These are phyloP conservation scores for Yamadazyma triangularis DNA, from an alignment of 1,139 yeast species.

Conservation along the genomic window DNA sequence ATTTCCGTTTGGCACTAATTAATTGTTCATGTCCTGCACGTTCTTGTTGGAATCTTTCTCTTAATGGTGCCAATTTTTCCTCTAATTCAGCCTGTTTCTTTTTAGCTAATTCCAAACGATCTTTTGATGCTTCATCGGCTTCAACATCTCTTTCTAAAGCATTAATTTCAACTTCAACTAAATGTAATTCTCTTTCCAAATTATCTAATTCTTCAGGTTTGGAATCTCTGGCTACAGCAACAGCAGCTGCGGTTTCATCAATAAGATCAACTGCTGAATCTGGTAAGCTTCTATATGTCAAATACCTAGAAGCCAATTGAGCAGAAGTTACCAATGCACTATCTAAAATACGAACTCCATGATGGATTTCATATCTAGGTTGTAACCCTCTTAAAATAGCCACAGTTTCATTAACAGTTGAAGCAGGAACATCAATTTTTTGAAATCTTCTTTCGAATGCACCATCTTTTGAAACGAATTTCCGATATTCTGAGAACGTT, in stretches of 20 bases:
- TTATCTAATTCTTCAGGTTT: slow-evolving; percentile 95
- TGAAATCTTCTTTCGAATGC: slow-evolving; percentile 99
- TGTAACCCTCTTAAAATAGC: slow-evolving; percentile 96
- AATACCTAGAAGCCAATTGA: slow-evolving; percentile 87
- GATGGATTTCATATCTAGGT: slow-evolving; percentile 94
- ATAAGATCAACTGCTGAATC: slow-evolving; percentile 97
- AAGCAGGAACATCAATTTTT: slow-evolving; percentile 92
- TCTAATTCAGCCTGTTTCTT: slow-evolving; percentile 78
- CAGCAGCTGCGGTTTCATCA: slow-evolving; percentile 96
- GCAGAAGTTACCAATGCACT: slow-evolving; percentile 95
- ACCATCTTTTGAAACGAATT: slow-evolving; percentile 91
- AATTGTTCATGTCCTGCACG: slow-evolving; percentile 89
- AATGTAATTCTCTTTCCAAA: slow-evolving; percentile 86
- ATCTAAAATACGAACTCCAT: slow-evolving; percentile 94
- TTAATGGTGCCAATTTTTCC: slow-evolving; percentile 80
- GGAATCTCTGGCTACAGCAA: slow-evolving; percentile 96
- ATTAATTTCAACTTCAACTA: slow-evolving; percentile 90
- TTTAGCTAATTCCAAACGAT: slow-evolving; percentile 74
- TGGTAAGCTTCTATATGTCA: slow-evolving; percentile 93
- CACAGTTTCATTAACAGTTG: slow-evolving; percentile 87
- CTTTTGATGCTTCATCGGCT: slow-evolving; percentile 82
- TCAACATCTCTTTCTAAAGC: slow-evolving; percentile 96
- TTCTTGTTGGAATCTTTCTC: slow-evolving; percentile 83
- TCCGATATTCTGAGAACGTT: slow-evolving; percentile 89
- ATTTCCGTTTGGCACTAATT: slow-evolving; percentile 80